Conservation (phyloP, 2,329 filamentous ascomycete species). For the Torrubiellomyces zombiae region DNA sequence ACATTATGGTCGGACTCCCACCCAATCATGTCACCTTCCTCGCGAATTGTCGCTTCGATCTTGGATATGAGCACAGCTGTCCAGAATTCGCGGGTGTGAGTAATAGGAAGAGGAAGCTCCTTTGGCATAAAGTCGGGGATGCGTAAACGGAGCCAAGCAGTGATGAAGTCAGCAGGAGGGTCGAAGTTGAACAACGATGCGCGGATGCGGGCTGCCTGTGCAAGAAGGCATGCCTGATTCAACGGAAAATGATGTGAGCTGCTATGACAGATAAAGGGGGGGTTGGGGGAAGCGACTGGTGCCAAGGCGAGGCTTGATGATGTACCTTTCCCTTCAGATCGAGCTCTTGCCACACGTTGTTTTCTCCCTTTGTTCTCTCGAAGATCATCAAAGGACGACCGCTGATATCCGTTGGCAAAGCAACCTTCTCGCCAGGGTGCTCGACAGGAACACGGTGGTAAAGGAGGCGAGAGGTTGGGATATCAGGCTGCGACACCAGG, state of each 20-base stretch:
- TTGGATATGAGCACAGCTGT: constrained; percentile 10
- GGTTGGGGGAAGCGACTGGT: no score
- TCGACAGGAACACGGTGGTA: constrained; percentile 3
- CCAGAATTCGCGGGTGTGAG: constrained; percentile 14
- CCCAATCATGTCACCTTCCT: constrained; percentile 5
- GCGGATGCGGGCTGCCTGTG: constrained; percentile 6
- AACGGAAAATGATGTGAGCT: no score
- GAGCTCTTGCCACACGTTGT: constrained; percentile 5
- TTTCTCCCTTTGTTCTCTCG: constrained; percentile 3
- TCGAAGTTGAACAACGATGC: constrained; percentile 8
- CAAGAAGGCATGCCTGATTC: constrained; percentile 5
- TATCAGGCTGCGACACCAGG: constrained; percentile 1
- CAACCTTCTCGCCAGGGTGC: not conserved
- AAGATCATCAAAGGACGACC: constrained; percentile 6
- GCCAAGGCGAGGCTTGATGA: not conserved
- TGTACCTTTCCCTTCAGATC: constrained; percentile 3
- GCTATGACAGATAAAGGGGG: not conserved
- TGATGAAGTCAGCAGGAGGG: constrained; percentile 5
- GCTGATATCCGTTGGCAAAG: not conserved
- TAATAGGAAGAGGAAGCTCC: constrained; percentile 4
- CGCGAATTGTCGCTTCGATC: constrained; percentile 12
- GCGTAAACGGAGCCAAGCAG: constrained; percentile 5
- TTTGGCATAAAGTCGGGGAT: not conserved
- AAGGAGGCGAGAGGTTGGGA: constrained; percentile 2
- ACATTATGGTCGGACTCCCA: not conserved